A percentile compares a stretch with the other conserved stretches of the same genome.
Conservation (phyloP, 2,329 filamentous ascomycete genomes). For the Talaromyces pinophilus region DNA sequence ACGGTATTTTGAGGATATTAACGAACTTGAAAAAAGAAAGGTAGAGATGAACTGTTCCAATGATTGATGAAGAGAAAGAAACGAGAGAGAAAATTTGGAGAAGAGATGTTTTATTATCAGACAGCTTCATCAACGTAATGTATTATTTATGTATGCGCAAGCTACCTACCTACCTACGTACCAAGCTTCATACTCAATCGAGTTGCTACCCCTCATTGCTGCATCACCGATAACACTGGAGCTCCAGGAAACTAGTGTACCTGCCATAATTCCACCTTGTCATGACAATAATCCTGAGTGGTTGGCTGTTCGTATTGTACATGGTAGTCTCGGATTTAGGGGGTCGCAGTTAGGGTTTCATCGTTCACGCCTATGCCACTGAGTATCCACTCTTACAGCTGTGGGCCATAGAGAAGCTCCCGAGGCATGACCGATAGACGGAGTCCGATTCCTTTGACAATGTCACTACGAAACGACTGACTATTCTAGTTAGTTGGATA, state of each 20-base stretch:
- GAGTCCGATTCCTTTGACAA: not conserved
- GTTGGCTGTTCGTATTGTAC: not conserved
- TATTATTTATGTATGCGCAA: not conserved
- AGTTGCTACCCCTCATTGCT: not conserved
- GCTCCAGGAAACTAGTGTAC: not conserved
- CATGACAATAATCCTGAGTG: not conserved
- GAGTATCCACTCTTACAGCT: not conserved
- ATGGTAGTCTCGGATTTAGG: not conserved
- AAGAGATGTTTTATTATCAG: not conserved
- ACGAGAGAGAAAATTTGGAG: not conserved
- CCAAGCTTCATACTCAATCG: not conserved
- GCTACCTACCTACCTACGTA: not conserved
- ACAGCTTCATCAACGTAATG: not conserved
- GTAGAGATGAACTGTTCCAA: not conserved
- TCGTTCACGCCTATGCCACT: not conserved
- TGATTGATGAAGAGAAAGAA: not conserved
- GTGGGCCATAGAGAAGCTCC: not conserved
- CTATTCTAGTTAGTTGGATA: not conserved
- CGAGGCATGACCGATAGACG: not conserved
- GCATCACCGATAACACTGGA: not conserved
- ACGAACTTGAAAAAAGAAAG: not conserved
- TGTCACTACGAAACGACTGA: not conserved
- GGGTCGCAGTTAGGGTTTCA: not conserved
- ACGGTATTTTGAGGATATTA: not conserved
- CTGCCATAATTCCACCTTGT: not conserved